These are phyloP conservation scores for Ceratocystis albifundus DNA, from an alignment of 2,329 filamentous ascomycete species.

Conservation along the genomic window DNA sequence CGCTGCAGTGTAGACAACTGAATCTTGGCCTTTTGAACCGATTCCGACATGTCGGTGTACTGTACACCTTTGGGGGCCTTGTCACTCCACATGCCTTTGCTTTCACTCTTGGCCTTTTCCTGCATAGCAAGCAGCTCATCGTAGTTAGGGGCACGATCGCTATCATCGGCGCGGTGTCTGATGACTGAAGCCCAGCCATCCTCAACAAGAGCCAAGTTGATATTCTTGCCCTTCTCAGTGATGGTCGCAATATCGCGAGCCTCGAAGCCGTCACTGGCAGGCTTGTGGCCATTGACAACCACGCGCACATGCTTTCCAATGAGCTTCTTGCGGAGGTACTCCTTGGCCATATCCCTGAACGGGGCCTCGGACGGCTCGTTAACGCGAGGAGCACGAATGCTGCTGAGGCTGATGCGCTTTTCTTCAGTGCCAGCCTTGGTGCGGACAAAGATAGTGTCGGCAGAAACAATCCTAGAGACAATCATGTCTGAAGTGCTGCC, in stretches of 20 bases:
- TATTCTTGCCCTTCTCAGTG: slow-evolving; percentile 70
- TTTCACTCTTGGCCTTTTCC: slow-evolving; percentile 69
- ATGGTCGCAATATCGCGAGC: slow-evolving; percentile 91
- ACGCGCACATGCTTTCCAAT: slow-evolving; percentile 95
- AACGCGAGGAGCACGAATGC: slow-evolving; percentile 82
- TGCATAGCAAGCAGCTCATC: slow-evolving; percentile 76
- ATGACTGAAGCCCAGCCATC: slow-evolving; percentile 90
- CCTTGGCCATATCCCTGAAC: slow-evolving; percentile 87
- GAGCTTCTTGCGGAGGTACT: slow-evolving; percentile 82
- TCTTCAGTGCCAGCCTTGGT: slow-evolving; percentile 70
- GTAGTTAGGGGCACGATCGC: slow-evolving; percentile 86
- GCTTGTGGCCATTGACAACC: slow-evolving; percentile 78
- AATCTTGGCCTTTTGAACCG: slow-evolving; percentile 86
- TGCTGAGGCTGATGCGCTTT: slow-evolving; percentile 85
- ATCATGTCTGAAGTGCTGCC: slow-evolving; percentile 57
- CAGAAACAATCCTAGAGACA: slow-evolving; percentile 74
- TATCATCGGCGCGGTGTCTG: slow-evolving; percentile 86
- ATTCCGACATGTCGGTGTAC: slow-evolving; percentile 85
- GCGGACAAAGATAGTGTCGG: slow-evolving; percentile 77
- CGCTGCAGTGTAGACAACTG: slow-evolving; percentile 77
- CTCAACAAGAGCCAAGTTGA: slow-evolving; percentile 76
- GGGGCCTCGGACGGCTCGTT: slow-evolving; percentile 77
- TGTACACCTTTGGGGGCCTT: slow-evolving; percentile 75
- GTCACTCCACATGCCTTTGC: slow-evolving; percentile 89
- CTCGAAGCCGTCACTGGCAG: slow-evolving; percentile 80